A percentile compares a stretch with the other conserved stretches of the same genome.
Conservation (phyloP, 139 green algal species). For the Coccomyxa sp. region DNA sequence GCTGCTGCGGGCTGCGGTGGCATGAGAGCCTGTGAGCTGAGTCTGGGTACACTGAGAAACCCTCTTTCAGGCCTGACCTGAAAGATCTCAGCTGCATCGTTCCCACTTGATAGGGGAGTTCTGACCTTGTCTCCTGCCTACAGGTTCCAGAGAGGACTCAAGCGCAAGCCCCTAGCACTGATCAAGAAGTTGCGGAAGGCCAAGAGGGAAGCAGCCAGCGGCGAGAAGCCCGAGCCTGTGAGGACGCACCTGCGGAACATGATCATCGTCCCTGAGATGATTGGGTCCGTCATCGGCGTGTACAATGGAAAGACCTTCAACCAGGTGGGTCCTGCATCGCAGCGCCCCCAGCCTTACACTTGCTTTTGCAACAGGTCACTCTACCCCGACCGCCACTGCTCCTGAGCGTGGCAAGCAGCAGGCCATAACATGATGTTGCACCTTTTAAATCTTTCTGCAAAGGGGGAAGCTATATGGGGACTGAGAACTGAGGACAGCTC, state of each 20-base stretch:
- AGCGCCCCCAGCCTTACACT: background rate
- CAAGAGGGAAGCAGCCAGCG: slow-evolving; percentile 45
- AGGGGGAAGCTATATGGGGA: too few species aligned
- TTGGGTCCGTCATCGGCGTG: slow-evolving; percentile 94
- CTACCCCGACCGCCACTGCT: too few species aligned
- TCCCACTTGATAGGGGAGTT: too few species aligned
- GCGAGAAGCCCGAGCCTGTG: slow-evolving; percentile 96
- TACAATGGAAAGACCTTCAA: slow-evolving; percentile 99
- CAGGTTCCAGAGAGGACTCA: slow-evolving; percentile 95
- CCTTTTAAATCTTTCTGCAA: too few species aligned
- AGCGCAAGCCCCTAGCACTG: slow-evolving; percentile 91
- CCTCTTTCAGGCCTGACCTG: too few species aligned
- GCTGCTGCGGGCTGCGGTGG: background rate
- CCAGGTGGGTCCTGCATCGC: slow-evolving; percentile 48
- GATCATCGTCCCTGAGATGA: slow-evolving; percentile 99
- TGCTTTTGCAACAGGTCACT: background rate
- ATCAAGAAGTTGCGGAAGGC: slow-evolving; percentile 99
- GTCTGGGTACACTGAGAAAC: too few species aligned
- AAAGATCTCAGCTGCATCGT: too few species aligned
- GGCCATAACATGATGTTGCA: too few species aligned
- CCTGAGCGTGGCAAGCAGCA: too few species aligned
- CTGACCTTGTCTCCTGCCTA: too few species aligned
- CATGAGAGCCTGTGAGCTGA: background rate
- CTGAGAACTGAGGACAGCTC: background rate
- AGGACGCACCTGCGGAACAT: slow-evolving; percentile 99